These are phyloP conservation scores for Phytopythium chamaehyphon DNA, from an alignment of 352 stramenopile genomes.

Conservation along the genomic window DNA sequence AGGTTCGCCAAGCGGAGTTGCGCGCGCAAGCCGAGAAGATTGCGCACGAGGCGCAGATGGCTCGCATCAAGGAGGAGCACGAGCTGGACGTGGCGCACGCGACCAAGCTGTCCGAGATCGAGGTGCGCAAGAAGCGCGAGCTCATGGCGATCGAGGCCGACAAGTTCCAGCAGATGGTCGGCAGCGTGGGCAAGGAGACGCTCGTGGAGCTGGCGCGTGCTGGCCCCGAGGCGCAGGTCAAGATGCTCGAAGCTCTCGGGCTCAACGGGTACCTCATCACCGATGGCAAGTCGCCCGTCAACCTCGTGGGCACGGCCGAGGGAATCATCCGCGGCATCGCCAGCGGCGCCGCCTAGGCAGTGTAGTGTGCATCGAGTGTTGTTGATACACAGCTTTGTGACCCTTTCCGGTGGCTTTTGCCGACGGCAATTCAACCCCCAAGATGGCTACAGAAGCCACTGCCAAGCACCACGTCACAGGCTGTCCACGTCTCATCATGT, in stretches of 20 bases:
- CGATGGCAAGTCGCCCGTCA: conserved; percentile 78
- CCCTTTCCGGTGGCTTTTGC: too few species aligned
- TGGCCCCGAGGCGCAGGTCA: conserved; percentile 69
- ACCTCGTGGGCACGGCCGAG: conserved; percentile 68
- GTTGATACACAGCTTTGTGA: background rate
- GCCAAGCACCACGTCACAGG: too few species aligned
- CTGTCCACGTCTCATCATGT: too few species aligned
- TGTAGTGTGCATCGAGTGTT: background rate
- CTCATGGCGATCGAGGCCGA: conserved; percentile 76
- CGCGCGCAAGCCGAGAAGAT: conserved; percentile 61
- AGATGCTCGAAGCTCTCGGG: conserved; percentile 70
- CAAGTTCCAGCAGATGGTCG: conserved; percentile 82
- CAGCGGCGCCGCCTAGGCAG: conserved; percentile 5
- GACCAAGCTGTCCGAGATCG: conserved; percentile 58
- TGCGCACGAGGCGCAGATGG: conserved; percentile 57
- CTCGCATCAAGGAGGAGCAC: conserved; percentile 55
- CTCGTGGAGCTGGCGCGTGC: conserved; percentile 69
- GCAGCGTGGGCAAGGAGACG: conserved; percentile 67
- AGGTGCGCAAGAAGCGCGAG: conserved; percentile 72
- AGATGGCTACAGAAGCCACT: too few species aligned
- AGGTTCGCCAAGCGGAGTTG: conserved; percentile 62
- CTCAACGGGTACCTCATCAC: conserved; percentile 85
- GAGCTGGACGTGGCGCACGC: conserved; percentile 50
- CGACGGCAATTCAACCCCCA: too few species aligned
- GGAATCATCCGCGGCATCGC: conserved; percentile 73